A percentile compares a stretch with the other conserved stretches of the same genome.
Conservation (phyloP, 2,329 filamentous ascomycete species). For the Apiospora saccharicola region DNA sequence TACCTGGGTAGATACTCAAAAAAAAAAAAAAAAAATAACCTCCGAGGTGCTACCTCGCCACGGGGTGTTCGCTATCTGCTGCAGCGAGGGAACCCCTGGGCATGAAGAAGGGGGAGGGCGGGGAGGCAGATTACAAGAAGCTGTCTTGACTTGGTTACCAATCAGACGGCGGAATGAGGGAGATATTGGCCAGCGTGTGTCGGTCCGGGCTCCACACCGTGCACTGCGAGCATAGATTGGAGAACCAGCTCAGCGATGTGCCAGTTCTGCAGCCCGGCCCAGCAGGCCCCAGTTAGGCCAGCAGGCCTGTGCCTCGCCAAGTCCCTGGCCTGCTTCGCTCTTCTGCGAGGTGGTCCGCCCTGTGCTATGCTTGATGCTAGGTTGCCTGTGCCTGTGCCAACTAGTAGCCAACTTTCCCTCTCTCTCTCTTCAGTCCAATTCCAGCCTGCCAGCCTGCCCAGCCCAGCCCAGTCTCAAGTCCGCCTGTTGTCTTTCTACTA, state of each 20-base stretch:
- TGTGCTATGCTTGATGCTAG: neutral
- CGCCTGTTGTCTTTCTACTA: constrained; percentile 1
- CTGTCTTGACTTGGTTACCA: constrained; percentile 8
- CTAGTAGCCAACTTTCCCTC: constrained; percentile 19
- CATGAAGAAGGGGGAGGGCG: constrained; percentile 4
- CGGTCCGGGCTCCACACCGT: constrained; percentile 10
- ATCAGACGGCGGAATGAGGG: constrained; percentile 8
- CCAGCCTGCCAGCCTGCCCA: neutral
- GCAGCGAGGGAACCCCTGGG: neutral
- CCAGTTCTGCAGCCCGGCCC: neutral
- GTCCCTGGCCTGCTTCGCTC: neutral
- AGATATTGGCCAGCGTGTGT: constrained; percentile 13
- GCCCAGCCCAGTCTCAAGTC: constrained; percentile 3
- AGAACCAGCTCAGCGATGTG: constrained; percentile 8
- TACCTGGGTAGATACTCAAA: too few species aligned
- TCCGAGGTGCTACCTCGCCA: neutral
- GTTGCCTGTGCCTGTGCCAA: constrained; percentile 4
- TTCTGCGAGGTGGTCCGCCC: neutral
- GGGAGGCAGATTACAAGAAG: constrained; percentile 14
- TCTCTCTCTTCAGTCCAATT: neutral
- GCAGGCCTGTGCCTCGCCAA: neutral
- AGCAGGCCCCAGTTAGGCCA: neutral
- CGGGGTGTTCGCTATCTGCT: neutral
- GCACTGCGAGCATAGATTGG: neutral
- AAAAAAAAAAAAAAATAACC: neutral